These are phyloP conservation scores for Kickxella alabastrina DNA, from an alignment of 192 early-diverging fungal species.

Conservation along the genomic window DNA sequence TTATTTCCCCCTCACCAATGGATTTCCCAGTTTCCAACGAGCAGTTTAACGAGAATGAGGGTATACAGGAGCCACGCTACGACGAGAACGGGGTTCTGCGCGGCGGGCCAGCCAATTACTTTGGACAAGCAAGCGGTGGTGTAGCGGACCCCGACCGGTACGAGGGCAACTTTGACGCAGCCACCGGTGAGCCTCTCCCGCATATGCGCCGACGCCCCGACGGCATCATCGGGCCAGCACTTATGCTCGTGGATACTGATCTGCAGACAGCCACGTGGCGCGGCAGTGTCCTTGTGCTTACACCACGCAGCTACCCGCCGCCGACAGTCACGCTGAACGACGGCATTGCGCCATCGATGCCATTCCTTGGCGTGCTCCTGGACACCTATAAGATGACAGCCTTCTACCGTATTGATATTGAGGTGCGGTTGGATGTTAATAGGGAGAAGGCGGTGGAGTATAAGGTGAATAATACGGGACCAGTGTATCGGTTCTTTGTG, in stretches of 20 bases:
- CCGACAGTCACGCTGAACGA: slow-evolving; percentile 45
- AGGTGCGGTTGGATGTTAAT: slow-evolving; percentile 47
- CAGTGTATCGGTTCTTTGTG: slow-evolving; percentile 51
- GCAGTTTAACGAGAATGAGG: slow-evolving; percentile 25
- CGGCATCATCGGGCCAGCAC: slow-evolving; percentile 53
- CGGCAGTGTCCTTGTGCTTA: slow-evolving; percentile 56
- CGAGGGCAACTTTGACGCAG: slow-evolving; percentile 51
- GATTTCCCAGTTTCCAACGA: slow-evolving; percentile 41
- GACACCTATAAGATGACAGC: slow-evolving; percentile 59
- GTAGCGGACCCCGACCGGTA: slow-evolving; percentile 28
- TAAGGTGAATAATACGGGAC: slow-evolving; percentile 44
- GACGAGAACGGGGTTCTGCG: slow-evolving; percentile 42
- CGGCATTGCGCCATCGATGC: slow-evolving; percentile 21
- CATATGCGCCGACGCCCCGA: slow-evolving; percentile 40
- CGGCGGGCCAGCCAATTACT: slow-evolving; percentile 45
- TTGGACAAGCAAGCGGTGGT: slow-evolving; percentile 6
- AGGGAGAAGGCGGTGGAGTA: slow-evolving; percentile 43
- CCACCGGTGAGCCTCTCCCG: slow-evolving; percentile 39
- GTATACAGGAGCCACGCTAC: slow-evolving; percentile 19
- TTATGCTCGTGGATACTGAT: slow-evolving; percentile 56
- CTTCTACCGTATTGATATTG: slow-evolving; percentile 63
- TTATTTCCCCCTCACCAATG: slow-evolving; percentile 15
- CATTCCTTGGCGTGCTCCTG: slow-evolving; percentile 30
- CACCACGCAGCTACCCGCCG: slow-evolving; percentile 17
- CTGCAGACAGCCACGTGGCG: slow-evolving; percentile 52